phyloP scores from a whole-genome alignment of 768 basidiomycete species.

The Xerocomellus amylosporus region DNA sequence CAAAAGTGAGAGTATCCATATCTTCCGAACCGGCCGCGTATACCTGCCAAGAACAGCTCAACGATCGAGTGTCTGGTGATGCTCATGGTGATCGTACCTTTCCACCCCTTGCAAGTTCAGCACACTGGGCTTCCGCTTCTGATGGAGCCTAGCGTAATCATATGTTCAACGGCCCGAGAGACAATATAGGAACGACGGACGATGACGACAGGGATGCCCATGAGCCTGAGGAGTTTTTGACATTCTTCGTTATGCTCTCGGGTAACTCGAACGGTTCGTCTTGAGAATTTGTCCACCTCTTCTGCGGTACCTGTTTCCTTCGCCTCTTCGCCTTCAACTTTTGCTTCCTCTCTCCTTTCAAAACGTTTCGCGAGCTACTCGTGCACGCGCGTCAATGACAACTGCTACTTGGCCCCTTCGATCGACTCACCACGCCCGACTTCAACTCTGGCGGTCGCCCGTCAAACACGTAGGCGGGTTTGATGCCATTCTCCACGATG shows the following conservation, averaged over 20 bases:
- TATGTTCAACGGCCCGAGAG: not conserved
- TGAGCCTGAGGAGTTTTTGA: constrained; percentile 76
- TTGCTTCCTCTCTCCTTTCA: constrained; percentile 86
- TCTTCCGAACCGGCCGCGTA: constrained; percentile 98
- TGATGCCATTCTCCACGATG: constrained; percentile 98
- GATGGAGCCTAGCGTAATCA: constrained; percentile 76
- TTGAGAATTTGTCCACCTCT: constrained; percentile 85
- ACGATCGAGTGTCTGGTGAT: not conserved
- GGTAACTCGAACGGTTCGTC: constrained; percentile 93
- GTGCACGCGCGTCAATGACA: not conserved
- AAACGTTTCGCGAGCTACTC: constrained; percentile 93
- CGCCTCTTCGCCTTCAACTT: constrained; percentile 92
- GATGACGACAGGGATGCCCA: constrained; percentile 96
- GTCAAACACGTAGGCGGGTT: constrained; percentile 97
- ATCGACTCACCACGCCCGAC: constrained; percentile 81
- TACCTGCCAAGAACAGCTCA: constrained; percentile 48
- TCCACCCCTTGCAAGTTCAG: constrained; percentile 94
- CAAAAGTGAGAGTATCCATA: constrained; percentile 99
- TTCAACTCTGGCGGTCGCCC: constrained; percentile 98
- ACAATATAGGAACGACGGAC: constrained; percentile 44
- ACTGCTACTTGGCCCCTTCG: not conserved
- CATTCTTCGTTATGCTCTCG: constrained; percentile 97
- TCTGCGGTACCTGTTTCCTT: constrained; percentile 94
- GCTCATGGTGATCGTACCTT: constrained; percentile 50
- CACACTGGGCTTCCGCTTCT: constrained; percentile 98